Base-by-base conservation (phyloP, 1,139 yeast genomes). In the Pichia inconspicua region DNA sequence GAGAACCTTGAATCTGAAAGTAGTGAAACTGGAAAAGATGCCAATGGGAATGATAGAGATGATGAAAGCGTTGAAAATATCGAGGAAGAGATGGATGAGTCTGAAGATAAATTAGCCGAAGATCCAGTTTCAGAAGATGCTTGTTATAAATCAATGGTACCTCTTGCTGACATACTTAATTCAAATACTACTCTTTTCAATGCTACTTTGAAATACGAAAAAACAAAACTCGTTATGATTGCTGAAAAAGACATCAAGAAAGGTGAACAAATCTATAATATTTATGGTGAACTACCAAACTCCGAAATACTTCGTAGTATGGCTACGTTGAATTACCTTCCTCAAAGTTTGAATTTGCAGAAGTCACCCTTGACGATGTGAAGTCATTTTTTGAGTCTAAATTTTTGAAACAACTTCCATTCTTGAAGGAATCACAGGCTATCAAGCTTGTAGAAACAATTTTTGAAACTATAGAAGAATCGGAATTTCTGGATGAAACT, bases 231-330 rank as follows among this genome's bases (percentile, higher is more conserved):
- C 43, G 78, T 78, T 10, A 87, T 92, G 92, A 73, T 74, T 44
- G 77, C 95, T 4, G 77, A 78, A n/a, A 76, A 74, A 48, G 65
- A 69, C 4, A 90, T 92, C 39, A 50, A 66, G 10, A 67, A 68
- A 41, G 90, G 86, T 1, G 82, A 79, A 25, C 97, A 92, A 61
- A 71, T 92, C 4, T 90, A 77, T 67, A 90, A 90, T 65, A 84
- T 90, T 0, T 92, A 92, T 63, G 95, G 96, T 2, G 94, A 88
- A 46, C 82, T 86, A 55, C 95, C 97, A 27, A 90, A 90, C 63
- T 72, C 92, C 32, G 97, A 92, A 59, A 73, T 92, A 36, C 71
- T 92, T 50, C 77, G 98, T 58, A 75, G 48, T 92, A 90, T 57
- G 98, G 98, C 0, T 92, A 87, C 59, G 94, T 87, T 25, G 97